Percentiles rank a stretch among this genome's conserved stretches.
Evolutionary conservation across 257 asterid species (phyloP).

Genomic region (Petrea volubilis): DNA sequence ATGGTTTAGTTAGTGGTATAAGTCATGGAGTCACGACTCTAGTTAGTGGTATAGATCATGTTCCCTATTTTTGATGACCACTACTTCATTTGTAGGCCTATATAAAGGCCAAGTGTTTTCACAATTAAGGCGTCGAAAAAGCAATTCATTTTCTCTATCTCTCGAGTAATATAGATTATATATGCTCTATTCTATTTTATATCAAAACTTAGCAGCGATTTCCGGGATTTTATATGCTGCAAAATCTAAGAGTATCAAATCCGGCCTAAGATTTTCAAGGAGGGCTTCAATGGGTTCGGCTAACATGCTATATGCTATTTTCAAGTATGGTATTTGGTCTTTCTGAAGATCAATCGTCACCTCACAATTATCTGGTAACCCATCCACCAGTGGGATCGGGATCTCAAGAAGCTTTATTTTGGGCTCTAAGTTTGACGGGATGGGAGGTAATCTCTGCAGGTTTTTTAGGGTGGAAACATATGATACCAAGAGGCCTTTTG

Average conservation of each 20-base stretch:
- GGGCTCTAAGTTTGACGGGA: constrained; percentile 24
- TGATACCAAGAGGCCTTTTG: constrained; percentile 33
- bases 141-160: too few species aligned
- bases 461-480: constrained; percentile 47
- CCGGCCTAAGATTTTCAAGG: constrained; percentile 18
- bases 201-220: neutral
- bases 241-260: constrained; percentile 41
- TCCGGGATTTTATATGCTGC: constrained; percentile 33
- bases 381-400: constrained; percentile 25
- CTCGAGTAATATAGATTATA: too few species aligned
- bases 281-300: constrained; percentile 29
- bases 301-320: constrained; percentile 38
- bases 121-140: too few species aligned
- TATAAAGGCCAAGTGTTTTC: too few species aligned
- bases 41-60: too few species aligned
- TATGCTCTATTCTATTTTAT: too few species aligned
- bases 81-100: too few species aligned
- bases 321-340: constrained; percentile 29
- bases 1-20: too few species aligned
- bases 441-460: constrained; percentile 36
- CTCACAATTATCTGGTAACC: constrained; percentile 43
- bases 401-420: constrained; percentile 27
- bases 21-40: too few species aligned
- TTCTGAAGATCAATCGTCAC: constrained; percentile 41
- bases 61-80: too few species aligned